Percentiles rank a stretch among this genome's conserved stretches.
Conservation (phyloP, 192 early-diverging fungal genomes). For the Coemansia sp. region DNA sequence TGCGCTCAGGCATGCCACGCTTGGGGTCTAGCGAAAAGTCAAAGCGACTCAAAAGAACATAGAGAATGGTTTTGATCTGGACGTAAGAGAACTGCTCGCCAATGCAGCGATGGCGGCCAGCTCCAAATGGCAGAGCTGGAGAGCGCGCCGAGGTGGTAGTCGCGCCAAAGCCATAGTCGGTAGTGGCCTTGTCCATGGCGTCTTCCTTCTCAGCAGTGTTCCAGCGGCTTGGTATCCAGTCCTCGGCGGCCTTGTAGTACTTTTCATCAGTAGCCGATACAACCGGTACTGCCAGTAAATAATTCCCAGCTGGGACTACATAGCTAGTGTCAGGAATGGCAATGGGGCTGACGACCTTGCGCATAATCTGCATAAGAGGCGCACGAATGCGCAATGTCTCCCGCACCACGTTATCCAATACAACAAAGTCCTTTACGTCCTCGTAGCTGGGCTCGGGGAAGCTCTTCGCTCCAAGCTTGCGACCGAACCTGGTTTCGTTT, state of each 20-base stretch:
- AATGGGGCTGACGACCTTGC: slow-evolving; percentile 77
- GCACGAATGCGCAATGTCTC: slow-evolving; percentile 92
- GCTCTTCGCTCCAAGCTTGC: slow-evolving; percentile 44
- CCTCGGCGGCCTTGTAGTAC: slow-evolving; percentile 76
- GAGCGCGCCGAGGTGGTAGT: slow-evolving; percentile 66
- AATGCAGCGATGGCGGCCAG: slow-evolving; percentile 97
- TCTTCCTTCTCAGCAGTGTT: slow-evolving; percentile 56
- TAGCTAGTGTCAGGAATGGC: slow-evolving; percentile 72
- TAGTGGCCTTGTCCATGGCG: slow-evolving; percentile 54
- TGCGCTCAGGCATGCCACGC: slow-evolving; percentile 73
- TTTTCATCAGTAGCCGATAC: slow-evolving; percentile 75
- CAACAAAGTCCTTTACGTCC: slow-evolving; percentile 66
- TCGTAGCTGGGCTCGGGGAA: slow-evolving; percentile 63
- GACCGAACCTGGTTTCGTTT: slow-evolving; percentile 61
- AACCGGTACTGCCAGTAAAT: slow-evolving; percentile 78
- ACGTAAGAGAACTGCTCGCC: slow-evolving; percentile 95
- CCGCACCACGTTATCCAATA: slow-evolving; percentile 81
- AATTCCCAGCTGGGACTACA: slow-evolving; percentile 87
- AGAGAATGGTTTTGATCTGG: slow-evolving; percentile 92
- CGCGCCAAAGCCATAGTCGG: slow-evolving; percentile 77
- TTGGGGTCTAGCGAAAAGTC: slow-evolving; percentile 64
- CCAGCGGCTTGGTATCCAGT: slow-evolving; percentile 85
- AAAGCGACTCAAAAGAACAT: slow-evolving; percentile 76
- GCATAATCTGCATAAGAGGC: slow-evolving; percentile 91
- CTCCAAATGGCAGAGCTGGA: slow-evolving; percentile 94